Evolutionary conservation across 2,329 filamentous ascomycete genomes (phyloP).

Genomic region (Ilyonectria robusta): DNA sequence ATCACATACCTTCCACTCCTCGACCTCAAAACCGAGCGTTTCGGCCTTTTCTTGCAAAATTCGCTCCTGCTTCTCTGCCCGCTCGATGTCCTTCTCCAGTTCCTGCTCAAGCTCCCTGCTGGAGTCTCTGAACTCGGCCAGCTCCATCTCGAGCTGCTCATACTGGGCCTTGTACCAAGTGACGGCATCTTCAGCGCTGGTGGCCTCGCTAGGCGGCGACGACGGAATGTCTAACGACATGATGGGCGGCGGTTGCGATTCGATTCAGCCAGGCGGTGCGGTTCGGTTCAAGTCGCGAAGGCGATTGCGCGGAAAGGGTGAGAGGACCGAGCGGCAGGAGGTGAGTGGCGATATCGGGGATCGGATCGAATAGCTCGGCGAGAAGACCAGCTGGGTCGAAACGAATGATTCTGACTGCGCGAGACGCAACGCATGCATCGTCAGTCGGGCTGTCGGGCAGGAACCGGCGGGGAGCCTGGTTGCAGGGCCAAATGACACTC

Average conservation of each 20-base stretch:
- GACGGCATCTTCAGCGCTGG: slow-evolving; percentile 80
- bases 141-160: slow-evolving; percentile 90
- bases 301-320: slow-evolving; percentile 26
- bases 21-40: slow-evolving; percentile 86
- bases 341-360: slow-evolving; percentile 14
- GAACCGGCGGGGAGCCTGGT: slow-evolving; percentile 35
- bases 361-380: slow-evolving; percentile 6
- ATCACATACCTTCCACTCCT: slow-evolving; percentile 93
- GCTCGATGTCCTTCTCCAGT: slow-evolving; percentile 95
- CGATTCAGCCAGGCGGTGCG: slow-evolving; percentile 23
- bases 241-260: slow-evolving; percentile 36
- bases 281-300: slow-evolving; percentile 35
- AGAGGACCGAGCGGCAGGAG: slow-evolving; percentile 1
- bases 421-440: slow-evolving; percentile 27
- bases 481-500: slow-evolving; percentile 36
- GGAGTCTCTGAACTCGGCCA: slow-evolving; percentile 93
- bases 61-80: slow-evolving; percentile 93
- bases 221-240: slow-evolving; percentile 73
- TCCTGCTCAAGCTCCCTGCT: slow-evolving; percentile 95
- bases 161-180: slow-evolving; percentile 98
- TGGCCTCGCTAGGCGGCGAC: slow-evolving; percentile 70
- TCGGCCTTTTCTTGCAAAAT: slow-evolving; percentile 90
- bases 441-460: slow-evolving; percentile 36
- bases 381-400: not conserved
- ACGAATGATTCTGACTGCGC: slow-evolving; percentile 29